These are phyloP conservation scores for Aeschynomene evenia DNA, from an alignment of 306 rosid genomes.

Conservation along the genomic window DNA sequence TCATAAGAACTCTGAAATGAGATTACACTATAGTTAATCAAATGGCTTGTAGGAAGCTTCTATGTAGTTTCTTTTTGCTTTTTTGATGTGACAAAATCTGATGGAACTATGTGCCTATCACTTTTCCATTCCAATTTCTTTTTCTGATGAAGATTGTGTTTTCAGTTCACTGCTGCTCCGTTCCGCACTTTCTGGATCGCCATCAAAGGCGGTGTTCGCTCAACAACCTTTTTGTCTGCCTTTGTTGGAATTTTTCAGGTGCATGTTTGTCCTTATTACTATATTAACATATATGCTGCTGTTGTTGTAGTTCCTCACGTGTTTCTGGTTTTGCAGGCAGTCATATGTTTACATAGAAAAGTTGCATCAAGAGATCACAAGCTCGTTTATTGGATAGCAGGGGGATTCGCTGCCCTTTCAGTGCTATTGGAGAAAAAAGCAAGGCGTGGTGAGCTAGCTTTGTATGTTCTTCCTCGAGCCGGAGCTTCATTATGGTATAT, in stretches of 20 bases:
- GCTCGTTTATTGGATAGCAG: slow-evolving; percentile 88
- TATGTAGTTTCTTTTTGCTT: neutral
- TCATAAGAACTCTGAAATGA: slow-evolving; percentile 14
- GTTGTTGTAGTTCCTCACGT: slow-evolving; percentile 10
- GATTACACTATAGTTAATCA: neutral
- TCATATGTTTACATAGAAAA: slow-evolving; percentile 86
- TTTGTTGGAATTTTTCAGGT: slow-evolving; percentile 97
- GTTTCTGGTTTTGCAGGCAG: slow-evolving; percentile 59
- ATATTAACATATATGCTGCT: neutral
- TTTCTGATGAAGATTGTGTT: slow-evolving; percentile 29
- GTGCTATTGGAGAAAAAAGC: slow-evolving; percentile 86
- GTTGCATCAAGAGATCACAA: slow-evolving; percentile 85
- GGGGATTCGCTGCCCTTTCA: slow-evolving; percentile 80
- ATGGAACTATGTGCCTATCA: neutral
- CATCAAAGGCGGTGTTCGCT: slow-evolving; percentile 73
- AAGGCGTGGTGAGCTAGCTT: slow-evolving; percentile 92
- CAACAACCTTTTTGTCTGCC: slow-evolving; percentile 88
- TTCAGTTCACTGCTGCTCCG: slow-evolving; percentile 80
- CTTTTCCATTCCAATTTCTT: neutral
- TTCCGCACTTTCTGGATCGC: slow-evolving; percentile 80
- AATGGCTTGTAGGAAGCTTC: slow-evolving; percentile 15
- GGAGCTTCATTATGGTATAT: slow-evolving; percentile 93
- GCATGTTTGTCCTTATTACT: slow-evolving; percentile 6
- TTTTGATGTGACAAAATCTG: neutral
- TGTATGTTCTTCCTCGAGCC: slow-evolving; percentile 95